phyloP scores from a whole-genome alignment of 139 green algal species.

The Axilococcus clingmanii region DNA sequence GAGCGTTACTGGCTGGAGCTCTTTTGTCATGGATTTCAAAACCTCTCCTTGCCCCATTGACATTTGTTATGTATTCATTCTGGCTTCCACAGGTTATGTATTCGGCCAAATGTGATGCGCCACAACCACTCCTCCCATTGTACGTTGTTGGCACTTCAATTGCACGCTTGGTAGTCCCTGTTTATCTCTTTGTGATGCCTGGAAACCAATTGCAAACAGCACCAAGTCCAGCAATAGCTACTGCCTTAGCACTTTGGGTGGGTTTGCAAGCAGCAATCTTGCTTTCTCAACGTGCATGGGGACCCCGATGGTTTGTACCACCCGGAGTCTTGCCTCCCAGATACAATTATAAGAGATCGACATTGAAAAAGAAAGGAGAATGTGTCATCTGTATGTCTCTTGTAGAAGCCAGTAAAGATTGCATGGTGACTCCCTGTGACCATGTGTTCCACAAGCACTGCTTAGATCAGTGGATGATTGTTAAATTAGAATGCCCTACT shows the following conservation, averaged over 20 bases:
- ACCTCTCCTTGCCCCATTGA: constrained; percentile 23
- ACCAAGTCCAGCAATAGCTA: constrained; percentile 25
- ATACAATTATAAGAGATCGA: constrained; percentile 64
- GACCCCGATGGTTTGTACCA: constrained; percentile 68
- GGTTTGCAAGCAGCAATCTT: constrained; percentile 43
- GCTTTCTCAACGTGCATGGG: constrained; percentile 24
- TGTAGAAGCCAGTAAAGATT: background rate
- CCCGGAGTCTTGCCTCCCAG: constrained; percentile 49
- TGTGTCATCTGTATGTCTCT: constrained; percentile 86
- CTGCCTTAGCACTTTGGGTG: constrained; percentile 34
- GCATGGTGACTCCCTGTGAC: constrained; percentile 73
- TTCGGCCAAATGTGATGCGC: constrained; percentile 35
- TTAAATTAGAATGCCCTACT: constrained; percentile 82
- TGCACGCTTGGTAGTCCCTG: constrained; percentile 43
- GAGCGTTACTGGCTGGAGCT: constrained; percentile 42
- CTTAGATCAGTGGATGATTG: constrained; percentile 75
- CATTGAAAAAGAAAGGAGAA: constrained; percentile 35
- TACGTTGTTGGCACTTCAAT: constrained; percentile 71
- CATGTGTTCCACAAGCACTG: constrained; percentile 81
- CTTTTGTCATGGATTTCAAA: constrained; percentile 45
- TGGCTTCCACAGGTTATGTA: constrained; percentile 81
- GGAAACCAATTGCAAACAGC: constrained; percentile 44
- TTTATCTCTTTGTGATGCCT: constrained; percentile 68
- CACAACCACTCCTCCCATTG: constrained; percentile 51
- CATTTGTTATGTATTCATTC: constrained; percentile 55